Base-by-base conservation (phyloP, 176 grass and related monocot genomes). In the Oryza longistaminata region DNA sequence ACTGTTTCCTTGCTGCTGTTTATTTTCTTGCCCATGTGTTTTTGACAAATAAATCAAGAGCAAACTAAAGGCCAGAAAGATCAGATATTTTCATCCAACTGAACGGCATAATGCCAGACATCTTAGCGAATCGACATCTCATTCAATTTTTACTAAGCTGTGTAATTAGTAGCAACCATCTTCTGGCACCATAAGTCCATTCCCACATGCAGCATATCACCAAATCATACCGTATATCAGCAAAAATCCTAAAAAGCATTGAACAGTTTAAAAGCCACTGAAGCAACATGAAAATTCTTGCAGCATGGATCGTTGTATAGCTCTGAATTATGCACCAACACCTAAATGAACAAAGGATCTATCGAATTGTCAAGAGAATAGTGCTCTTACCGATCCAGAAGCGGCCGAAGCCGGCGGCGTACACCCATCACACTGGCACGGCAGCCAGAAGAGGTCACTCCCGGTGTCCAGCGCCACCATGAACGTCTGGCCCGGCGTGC, bases 381-480 rank as follows among this genome's bases (percentile, higher is more conserved):
- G 81, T 75, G 31, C 2, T 31, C 67, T 90, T 90, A 95, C 93
- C 34, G 87, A 80, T 81, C 80, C 84, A 37, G 70, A 86, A 50
- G 80, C 52, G 7, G 74, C 21, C 0, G 86, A 83, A 7, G 79
- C 58, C n/a, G 90, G 70, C 4, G 92, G 82, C 8, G 85, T 75
- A 71, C 92, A 97, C 4, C 89, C 85, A 22, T 82, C 68, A 64
- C 95, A 97, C 55, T 97, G 86, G 78, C 95, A 97, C 5, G 95
- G 95, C 25, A 94, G 33, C 95, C 95, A 97, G 84, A 97, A 91
- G 53, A 97, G 88, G 81, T 91, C 86, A 45, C 95, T 97, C 7
- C 95, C 95, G 0, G 95, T 97, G 66, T 97, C 92, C n/a, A 94
- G 80, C 16, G 92, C 95, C 73, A 97, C 95, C 85, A 97, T 82